A percentile compares a stretch with the other conserved stretches of the same genome.
phyloP scores from a whole-genome alignment of 108 stramenopile species.

The Cyclostephanos tholiformis region DNA sequence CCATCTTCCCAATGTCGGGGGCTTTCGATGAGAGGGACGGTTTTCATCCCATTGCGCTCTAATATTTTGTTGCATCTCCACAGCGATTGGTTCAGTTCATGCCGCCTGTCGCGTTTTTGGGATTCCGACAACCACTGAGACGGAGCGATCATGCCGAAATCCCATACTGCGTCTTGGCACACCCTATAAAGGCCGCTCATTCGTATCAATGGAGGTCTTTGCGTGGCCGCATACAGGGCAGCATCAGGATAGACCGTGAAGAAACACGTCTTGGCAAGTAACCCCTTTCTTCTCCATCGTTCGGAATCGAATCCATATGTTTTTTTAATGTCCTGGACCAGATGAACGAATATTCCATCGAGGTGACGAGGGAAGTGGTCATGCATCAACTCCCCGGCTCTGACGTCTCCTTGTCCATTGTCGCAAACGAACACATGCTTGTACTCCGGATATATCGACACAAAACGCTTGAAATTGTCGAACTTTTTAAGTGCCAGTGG shows the following conservation, averaged over 20 bases:
- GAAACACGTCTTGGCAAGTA: slow-evolving; percentile 74
- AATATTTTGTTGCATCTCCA: slow-evolving; percentile 76
- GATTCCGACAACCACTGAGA: slow-evolving; percentile 78
- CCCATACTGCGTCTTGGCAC: slow-evolving; percentile 81
- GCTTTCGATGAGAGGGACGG: slow-evolving; percentile 64
- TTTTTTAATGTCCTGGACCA: slow-evolving; percentile 69
- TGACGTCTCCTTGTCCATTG: slow-evolving; percentile 98
- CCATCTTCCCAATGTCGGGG: slow-evolving; percentile 71
- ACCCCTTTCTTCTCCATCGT: slow-evolving; percentile 74
- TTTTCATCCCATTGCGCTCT: slow-evolving; percentile 39
- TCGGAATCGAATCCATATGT: slow-evolving; percentile 83
- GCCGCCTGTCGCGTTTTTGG: slow-evolving; percentile 71
- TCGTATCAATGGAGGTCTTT: slow-evolving; percentile 78
- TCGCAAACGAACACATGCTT: slow-evolving; percentile 96
- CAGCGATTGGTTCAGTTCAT: slow-evolving; percentile 85
- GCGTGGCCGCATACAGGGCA: slow-evolving; percentile 89
- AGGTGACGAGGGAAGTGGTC: slow-evolving; percentile 81
- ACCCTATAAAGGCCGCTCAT: slow-evolving; percentile 75
- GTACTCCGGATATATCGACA: slow-evolving; percentile 96
- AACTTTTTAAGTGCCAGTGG: slow-evolving; percentile 90
- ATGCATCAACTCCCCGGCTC: slow-evolving; percentile 96
- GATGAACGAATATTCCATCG: slow-evolving; percentile 91
- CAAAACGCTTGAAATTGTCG: slow-evolving; percentile 93
- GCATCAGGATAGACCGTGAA: slow-evolving; percentile 94
- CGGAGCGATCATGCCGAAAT: slow-evolving; percentile 68